Evolutionary conservation across 1,139 yeast species (phyloP).

Genomic region (Kurtzmaniella quercitrusa): DNA sequence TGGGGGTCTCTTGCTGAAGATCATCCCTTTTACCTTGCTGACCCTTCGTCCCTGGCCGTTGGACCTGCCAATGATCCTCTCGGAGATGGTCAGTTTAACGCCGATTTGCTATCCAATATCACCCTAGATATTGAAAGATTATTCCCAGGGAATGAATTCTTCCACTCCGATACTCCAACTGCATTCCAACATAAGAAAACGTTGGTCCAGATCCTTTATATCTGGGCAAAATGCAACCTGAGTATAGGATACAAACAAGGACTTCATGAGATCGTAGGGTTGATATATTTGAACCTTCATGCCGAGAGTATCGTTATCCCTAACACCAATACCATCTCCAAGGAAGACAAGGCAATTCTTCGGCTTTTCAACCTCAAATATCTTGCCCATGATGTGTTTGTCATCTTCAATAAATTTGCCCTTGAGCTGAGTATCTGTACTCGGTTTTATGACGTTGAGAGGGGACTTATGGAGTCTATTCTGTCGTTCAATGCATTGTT

Average conservation of each 20-base stretch:
- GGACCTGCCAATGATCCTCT: conserved; percentile 1
- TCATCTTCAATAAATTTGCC: conserved; percentile 41
- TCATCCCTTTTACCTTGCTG: conserved; percentile 18
- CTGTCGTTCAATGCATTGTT: conserved; percentile 45
- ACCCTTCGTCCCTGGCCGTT: background rate
- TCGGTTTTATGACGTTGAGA: conserved; percentile 41
- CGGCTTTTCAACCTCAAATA: conserved; percentile 36
- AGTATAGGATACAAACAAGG: conserved; percentile 65
- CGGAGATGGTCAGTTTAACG: background rate
- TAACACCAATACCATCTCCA: conserved; percentile 27
- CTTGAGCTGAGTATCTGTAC: conserved; percentile 33
- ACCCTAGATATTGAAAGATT: conserved; percentile 60
- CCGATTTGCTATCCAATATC: conserved; percentile 41
- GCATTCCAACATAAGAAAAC: conserved; percentile 30
- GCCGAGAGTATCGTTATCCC: conserved; percentile 37
- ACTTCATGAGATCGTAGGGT: conserved; percentile 62
- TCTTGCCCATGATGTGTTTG: conserved; percentile 44
- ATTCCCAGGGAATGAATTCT: conserved; percentile 56
- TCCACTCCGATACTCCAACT: conserved; percentile 20
- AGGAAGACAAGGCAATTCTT: conserved; percentile 32
- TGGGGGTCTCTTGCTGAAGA: conserved; percentile 35
- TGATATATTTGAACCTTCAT: conserved; percentile 48
- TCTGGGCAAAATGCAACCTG: conserved; percentile 52
- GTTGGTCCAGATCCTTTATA: conserved; percentile 49
- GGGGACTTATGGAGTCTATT: conserved; percentile 35